These are phyloP conservation scores for Populus deltoides DNA, from an alignment of 345 rosid species.

Conservation along the genomic window DNA sequence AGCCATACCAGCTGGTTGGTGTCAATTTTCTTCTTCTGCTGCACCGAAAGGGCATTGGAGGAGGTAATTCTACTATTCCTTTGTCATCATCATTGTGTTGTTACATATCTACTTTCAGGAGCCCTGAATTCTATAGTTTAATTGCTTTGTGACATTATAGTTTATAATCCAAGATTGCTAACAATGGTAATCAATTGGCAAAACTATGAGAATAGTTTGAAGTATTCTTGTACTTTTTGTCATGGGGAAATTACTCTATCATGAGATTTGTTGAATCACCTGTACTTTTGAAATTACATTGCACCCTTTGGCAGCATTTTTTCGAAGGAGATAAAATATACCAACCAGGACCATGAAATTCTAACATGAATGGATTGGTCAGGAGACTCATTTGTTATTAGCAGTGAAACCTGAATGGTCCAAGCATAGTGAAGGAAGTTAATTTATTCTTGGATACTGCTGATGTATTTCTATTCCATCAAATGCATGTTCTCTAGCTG, in stretches of 20 bases:
- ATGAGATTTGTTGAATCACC: background rate
- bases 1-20: constrained; percentile 92
- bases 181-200: background rate
- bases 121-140: background rate
- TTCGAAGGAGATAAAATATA: background rate
- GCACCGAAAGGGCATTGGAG: constrained; percentile 76
- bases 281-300: background rate
- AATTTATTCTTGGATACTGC: background rate
- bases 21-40: constrained; percentile 95
- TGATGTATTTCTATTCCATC: background rate
- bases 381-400: background rate
- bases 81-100: background rate
- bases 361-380: background rate
- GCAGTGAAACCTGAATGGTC: background rate
- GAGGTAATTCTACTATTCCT: constrained; percentile 49
- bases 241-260: background rate
- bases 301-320: background rate
- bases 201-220: background rate
- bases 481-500: background rate
- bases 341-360: background rate
- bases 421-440: background rate
- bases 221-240: background rate
- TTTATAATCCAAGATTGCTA: background rate
- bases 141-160: background rate
- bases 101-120: background rate